These are phyloP conservation scores for Alternaria ethzedia DNA, from an alignment of 2,329 filamentous ascomycete species.

Conservation along the genomic window DNA sequence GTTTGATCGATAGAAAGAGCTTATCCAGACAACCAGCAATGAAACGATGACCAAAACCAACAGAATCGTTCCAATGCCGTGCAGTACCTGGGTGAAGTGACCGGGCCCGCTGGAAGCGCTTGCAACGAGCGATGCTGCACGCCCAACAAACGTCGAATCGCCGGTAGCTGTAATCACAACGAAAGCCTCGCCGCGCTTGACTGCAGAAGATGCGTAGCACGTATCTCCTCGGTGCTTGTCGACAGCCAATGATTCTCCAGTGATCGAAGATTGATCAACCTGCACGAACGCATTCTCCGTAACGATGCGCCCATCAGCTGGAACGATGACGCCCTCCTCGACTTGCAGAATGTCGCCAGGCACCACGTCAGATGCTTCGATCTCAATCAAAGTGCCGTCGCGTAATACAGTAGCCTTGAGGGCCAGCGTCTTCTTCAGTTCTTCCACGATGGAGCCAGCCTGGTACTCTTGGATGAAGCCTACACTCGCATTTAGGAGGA, in stretches of 20 bases:
- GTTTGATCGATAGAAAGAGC: slow-evolving; percentile 88
- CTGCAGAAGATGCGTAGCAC: slow-evolving; percentile 83
- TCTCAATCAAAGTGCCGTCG: slow-evolving; percentile 77
- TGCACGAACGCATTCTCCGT: slow-evolving; percentile 85
- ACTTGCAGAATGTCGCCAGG: slow-evolving; percentile 89
- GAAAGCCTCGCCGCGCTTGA: slow-evolving; percentile 89
- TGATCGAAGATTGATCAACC: slow-evolving; percentile 91
- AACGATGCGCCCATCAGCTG: slow-evolving; percentile 85
- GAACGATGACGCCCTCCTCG: slow-evolving; percentile 90
- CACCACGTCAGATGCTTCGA: slow-evolving; percentile 83
- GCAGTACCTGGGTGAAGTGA: slow-evolving; percentile 91
- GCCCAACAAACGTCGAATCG: slow-evolving; percentile 89
- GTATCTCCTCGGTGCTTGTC: slow-evolving; percentile 84
- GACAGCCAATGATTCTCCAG: slow-evolving; percentile 88
- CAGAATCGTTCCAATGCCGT: slow-evolving; percentile 82
- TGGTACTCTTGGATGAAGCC: slow-evolving; percentile 91
- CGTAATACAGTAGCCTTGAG: slow-evolving; percentile 87
- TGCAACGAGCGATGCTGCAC: slow-evolving; percentile 83
- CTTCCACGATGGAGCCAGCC: slow-evolving; percentile 87
- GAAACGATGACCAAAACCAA: slow-evolving; percentile 82
- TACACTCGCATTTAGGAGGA: slow-evolving; percentile 83
- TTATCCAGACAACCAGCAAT: slow-evolving; percentile 82
- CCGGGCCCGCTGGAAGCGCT: slow-evolving; percentile 75
- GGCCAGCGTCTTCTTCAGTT: slow-evolving; percentile 88
- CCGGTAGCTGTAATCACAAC: slow-evolving; percentile 83